Evolutionary conservation across 768 basidiomycete genomes (phyloP), one percentile per base, ranked within the genome.

Genomic region (Filobasidium wieringae): DNA sequence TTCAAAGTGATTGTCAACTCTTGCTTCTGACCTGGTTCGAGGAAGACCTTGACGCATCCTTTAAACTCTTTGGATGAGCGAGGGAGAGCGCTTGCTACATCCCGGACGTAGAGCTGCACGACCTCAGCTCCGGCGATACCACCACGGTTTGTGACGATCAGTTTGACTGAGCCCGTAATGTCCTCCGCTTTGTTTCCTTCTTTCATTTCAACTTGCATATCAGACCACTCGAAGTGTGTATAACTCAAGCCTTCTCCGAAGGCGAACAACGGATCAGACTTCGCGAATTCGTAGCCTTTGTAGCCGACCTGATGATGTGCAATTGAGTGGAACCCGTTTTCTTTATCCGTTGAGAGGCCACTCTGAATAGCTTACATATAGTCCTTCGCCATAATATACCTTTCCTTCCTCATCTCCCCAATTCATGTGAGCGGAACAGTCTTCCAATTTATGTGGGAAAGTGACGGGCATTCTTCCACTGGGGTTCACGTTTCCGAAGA

Each of bases 401-500:
- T 52, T 53, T 36, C 57, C 57, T 22, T 40, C 27, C 50, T 58
- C 57, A 11, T 36, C 57, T 36, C 40, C 34, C 57, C 57, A 58
- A 69, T 83, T 83, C 40, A 79, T 70, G 66, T 79, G 78, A 7
- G 84, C 79, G 1, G 85, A 81, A 34, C 81, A 79, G 68, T 86
- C 85, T 63, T 83, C 77, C 29, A 80, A 76, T 22, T 78, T 76
- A 22, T 75, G 76, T 1, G 84, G 85, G 50, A 86, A 76, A 4
- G 82, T 80, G 56, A 84, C 71, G 5, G 83, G 80, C 29, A 85
- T 76, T 15, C 80, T 77, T 6, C 81, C 82, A 51, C 77, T 72
- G 4, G 83, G 84, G 64, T 85, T 84, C 52, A 83, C 76, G 47
- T 74, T 76, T 31, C 83, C 84, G 63, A 78, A 82, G 27, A 85